These are phyloP conservation scores for Fonsecaea monophora DNA, from an alignment of 2,329 filamentous ascomycete genomes.

Conservation along the genomic window DNA sequence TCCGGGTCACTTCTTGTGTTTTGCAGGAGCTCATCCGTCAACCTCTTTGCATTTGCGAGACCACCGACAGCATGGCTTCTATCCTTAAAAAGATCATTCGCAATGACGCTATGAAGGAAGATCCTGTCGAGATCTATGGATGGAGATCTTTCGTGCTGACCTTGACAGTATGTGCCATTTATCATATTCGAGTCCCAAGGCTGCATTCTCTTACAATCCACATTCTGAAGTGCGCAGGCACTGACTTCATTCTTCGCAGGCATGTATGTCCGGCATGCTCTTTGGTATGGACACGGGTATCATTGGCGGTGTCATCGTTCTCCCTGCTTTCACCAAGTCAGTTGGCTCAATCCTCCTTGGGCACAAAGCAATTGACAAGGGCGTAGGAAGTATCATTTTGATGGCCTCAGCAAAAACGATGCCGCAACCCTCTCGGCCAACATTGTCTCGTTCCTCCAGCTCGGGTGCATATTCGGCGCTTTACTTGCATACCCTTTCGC, in stretches of 20 bases:
- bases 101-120: constrained; percentile 73
- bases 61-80: constrained; percentile 5
- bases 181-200: neutral
- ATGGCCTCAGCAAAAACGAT: constrained; percentile 49
- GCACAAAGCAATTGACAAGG: constrained; percentile 19
- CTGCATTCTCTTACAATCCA: neutral
- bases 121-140: constrained; percentile 72
- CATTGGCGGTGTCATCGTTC: constrained; percentile 62
- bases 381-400: constrained; percentile 61
- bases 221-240: neutral
- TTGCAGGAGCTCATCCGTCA: neutral
- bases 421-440: constrained; percentile 67
- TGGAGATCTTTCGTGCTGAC: constrained; percentile 71
- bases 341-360: constrained; percentile 35
- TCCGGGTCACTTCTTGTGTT: neutral
- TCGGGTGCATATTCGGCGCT: constrained; percentile 70
- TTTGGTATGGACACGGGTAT: constrained; percentile 72
- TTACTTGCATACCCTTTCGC: constrained; percentile 55
- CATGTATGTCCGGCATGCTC: constrained; percentile 73
- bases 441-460: constrained; percentile 74
- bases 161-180: neutral
- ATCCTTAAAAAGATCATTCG: constrained; percentile 65
- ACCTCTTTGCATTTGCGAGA: neutral
- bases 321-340: constrained; percentile 25
- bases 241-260: constrained; percentile 41